Conservation (phyloP, 257 asterid genomes). For the Plectranthus barbatus region DNA sequence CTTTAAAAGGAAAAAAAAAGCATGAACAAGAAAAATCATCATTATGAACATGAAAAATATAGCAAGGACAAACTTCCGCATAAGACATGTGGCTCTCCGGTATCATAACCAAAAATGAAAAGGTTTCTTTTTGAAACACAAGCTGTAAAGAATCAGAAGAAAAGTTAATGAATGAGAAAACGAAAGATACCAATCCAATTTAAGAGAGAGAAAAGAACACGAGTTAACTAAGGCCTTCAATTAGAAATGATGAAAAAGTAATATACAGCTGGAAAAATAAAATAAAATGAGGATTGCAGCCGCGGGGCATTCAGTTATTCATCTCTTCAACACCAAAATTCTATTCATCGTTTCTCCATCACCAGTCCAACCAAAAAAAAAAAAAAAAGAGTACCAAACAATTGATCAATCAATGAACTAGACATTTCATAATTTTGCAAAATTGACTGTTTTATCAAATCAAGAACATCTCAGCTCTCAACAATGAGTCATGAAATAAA, state of each 20-base stretch:
- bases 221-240: background rate
- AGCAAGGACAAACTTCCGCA: background rate
- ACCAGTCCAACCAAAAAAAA: conserved; percentile 1
- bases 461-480: conserved; percentile 10
- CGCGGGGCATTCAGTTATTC: conserved; percentile 5
- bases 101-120: background rate
- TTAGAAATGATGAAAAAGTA: background rate
- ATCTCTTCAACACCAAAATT: background rate
- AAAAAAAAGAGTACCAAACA: background rate
- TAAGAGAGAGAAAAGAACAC: background rate
- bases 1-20: background rate
- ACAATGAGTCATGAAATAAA: background rate
- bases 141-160: background rate
- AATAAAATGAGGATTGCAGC: background rate
- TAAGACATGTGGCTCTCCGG: background rate
- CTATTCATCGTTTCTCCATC: conserved; percentile 12
- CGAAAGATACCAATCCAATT: background rate
- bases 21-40: background rate
- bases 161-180: background rate
- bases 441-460: background rate
- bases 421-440: background rate
- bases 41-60: background rate
- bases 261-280: background rate
- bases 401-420: conserved; percentile 8
- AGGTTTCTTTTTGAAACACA: background rate